phyloP scores from a whole-genome alignment of 352 stramenopile species.

The Phytophthora agathidicida region DNA sequence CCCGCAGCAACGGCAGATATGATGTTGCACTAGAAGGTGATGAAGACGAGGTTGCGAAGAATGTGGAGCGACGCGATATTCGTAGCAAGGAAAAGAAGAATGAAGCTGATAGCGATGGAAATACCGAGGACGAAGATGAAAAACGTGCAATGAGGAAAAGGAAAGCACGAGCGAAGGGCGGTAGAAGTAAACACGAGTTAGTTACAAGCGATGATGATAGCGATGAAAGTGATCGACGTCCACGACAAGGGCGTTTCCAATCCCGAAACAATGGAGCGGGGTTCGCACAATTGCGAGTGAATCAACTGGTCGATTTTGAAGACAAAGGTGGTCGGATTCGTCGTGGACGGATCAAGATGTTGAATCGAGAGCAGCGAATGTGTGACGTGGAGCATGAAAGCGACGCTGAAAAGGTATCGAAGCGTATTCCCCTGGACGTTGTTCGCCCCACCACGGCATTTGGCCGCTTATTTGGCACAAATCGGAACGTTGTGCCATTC shows the following conservation, averaged over 20 bases:
- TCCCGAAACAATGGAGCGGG: slow-evolving; percentile 1
- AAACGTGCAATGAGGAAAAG: slow-evolving; percentile 25
- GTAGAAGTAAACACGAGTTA: slow-evolving; percentile 37
- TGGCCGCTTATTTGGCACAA: slow-evolving; percentile 38
- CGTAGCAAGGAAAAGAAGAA: slow-evolving; percentile 27
- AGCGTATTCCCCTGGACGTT: slow-evolving; percentile 43
- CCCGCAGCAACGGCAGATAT: slow-evolving; percentile 52
- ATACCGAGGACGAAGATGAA: slow-evolving; percentile 23
- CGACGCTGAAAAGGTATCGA: slow-evolving; percentile 51
- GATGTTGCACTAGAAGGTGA: slow-evolving; percentile 55
- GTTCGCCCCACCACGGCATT: slow-evolving; percentile 41
- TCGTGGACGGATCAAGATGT: slow-evolving; percentile 49
- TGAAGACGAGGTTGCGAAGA: slow-evolving; percentile 35
- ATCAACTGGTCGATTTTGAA: slow-evolving; percentile 63
- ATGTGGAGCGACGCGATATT: slow-evolving; percentile 34
- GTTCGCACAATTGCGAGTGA: slow-evolving; percentile 42
- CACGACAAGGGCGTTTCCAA: slow-evolving; percentile 10
- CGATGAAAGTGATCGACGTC: slow-evolving; percentile 4
- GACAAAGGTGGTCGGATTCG: slow-evolving; percentile 50
- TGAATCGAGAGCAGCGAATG: slow-evolving; percentile 45
- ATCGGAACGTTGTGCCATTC: slow-evolving; percentile 27
- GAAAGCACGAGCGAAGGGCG: slow-evolving; percentile 37
- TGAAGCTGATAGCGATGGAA: slow-evolving; percentile 24
- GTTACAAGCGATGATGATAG: slow-evolving; percentile 47
- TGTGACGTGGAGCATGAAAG: slow-evolving; percentile 75